These are phyloP conservation scores for Apiospora koreana DNA, from an alignment of 2,329 filamentous ascomycete genomes.

Conservation along the genomic window DNA sequence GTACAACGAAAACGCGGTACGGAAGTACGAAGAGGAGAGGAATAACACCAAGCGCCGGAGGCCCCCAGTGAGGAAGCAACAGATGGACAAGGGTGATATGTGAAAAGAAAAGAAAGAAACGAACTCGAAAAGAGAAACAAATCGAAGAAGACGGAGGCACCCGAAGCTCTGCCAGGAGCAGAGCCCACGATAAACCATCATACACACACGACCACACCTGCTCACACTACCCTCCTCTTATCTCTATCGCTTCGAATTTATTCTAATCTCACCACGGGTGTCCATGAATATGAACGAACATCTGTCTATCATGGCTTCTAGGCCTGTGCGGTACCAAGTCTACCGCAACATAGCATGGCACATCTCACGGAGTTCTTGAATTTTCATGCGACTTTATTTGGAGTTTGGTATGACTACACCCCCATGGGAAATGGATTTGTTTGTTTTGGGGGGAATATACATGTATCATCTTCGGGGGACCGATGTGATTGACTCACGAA, in stretches of 20 bases:
- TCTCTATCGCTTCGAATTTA: background rate
- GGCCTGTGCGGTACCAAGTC: background rate
- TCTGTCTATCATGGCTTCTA: background rate
- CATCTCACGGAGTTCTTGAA: background rate
- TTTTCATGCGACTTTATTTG: background rate
- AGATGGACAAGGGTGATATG: background rate
- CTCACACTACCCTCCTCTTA: background rate
- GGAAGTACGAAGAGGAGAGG: constrained; percentile 24
- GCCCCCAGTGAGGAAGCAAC: background rate
- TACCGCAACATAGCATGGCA: background rate
- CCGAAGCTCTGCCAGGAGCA: background rate
- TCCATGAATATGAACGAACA: background rate
- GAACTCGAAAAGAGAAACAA: background rate
- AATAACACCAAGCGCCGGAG: constrained; percentile 1
- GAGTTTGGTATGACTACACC: background rate
- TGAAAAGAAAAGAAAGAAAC: background rate
- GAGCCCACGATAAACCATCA: background rate
- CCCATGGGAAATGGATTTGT: background rate
- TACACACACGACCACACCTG: background rate
- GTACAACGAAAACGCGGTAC: constrained; percentile 29
- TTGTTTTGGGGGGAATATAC: background rate
- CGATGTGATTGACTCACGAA: background rate
- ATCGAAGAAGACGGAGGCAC: background rate
- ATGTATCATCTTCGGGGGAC: background rate
- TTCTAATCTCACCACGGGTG: background rate